These are phyloP conservation scores for Fusarium sambucinum DNA, from an alignment of 2,329 filamentous ascomycete species.

Conservation along the genomic window DNA sequence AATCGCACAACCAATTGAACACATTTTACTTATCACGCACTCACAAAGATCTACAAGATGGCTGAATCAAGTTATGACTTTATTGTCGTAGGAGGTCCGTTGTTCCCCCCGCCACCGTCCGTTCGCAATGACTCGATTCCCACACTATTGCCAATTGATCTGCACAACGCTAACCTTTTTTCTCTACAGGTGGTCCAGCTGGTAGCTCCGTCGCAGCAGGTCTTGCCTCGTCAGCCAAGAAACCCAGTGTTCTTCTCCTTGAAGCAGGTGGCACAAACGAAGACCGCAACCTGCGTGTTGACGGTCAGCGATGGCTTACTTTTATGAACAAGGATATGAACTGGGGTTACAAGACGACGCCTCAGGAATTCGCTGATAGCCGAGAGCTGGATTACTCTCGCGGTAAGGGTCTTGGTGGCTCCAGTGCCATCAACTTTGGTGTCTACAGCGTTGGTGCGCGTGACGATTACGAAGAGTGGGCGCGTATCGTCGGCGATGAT, in stretches of 20 bases:
- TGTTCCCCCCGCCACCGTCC: background rate
- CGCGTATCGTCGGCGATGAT: slow-evolving; percentile 65
- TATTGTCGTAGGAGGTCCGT: slow-evolving; percentile 43
- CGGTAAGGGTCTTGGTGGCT: slow-evolving; percentile 65
- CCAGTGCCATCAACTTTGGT: slow-evolving; percentile 66
- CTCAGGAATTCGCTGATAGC: slow-evolving; percentile 58
- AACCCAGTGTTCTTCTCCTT: slow-evolving; percentile 68
- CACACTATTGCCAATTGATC: background rate
- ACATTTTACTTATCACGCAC: background rate
- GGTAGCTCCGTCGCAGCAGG: slow-evolving; percentile 67
- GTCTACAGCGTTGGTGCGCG: slow-evolving; percentile 66
- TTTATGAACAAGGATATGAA: slow-evolving; percentile 63
- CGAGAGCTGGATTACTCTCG: slow-evolving; percentile 63
- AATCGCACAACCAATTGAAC: slow-evolving; percentile 4
- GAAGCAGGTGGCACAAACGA: slow-evolving; percentile 69
- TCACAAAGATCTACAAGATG: slow-evolving; percentile 11
- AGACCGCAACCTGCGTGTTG: slow-evolving; percentile 60
- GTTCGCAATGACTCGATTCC: background rate
- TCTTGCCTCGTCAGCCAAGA: slow-evolving; percentile 60
- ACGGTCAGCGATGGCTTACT: slow-evolving; percentile 68
- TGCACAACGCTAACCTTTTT: background rate
- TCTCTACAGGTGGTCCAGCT: slow-evolving; percentile 61
- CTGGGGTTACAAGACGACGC: slow-evolving; percentile 64
- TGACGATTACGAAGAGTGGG: slow-evolving; percentile 74
- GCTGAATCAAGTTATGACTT: slow-evolving; percentile 33